Evolutionary conservation across 2,329 filamentous ascomycete genomes (phyloP), one percentile per base, ranked within the genome.

Genomic region (Diaporthe humulicola): DNA sequence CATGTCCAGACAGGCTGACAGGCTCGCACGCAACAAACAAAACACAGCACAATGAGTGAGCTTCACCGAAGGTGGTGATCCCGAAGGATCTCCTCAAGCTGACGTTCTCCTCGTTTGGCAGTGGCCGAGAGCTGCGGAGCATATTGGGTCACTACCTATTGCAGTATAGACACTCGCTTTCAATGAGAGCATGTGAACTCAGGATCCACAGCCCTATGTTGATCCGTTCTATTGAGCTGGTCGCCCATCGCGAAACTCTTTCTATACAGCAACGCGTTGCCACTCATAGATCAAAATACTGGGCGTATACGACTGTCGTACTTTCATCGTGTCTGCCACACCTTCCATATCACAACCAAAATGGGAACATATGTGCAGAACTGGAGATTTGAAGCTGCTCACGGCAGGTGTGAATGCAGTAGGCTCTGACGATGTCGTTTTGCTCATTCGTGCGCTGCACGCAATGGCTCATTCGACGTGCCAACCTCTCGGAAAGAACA

Each of bases 81-180:
- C 64, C 64, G 64, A 69, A 69, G n/a, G 15, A 54, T 54, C 64
- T 69, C 64, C 64, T 67, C 8, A 36, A 30, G 64, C 64, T 69
- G 48, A 40, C 48, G 33, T 28, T 54, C 64, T 40, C 15, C n/a
- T 33, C 15, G 33, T 50, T 54, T 40, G 33, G 17, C 64, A 69
- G 48, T 67, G 64, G 30, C 45, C 64, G 22, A 67, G 30, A 40
- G 2, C 22, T 67, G n/a, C 33, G 14, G 64, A 52, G 33, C 54
- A 22, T 54, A 52, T 50, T 28, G 28, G 7, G 9, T 36, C 19
- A 48, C 19, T 15, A 14, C 17, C 7, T 17, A 4, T 7, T 60
- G n/a, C 19, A 40, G 12, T 25, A 17, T 33, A 15, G n/a, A 28
- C 42, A 25, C 36, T 10, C 36, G 12, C 8, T 28, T 42, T 6